Conservation (phyloP, 805 yeast species). For the Huiozyma sinensis region DNA sequence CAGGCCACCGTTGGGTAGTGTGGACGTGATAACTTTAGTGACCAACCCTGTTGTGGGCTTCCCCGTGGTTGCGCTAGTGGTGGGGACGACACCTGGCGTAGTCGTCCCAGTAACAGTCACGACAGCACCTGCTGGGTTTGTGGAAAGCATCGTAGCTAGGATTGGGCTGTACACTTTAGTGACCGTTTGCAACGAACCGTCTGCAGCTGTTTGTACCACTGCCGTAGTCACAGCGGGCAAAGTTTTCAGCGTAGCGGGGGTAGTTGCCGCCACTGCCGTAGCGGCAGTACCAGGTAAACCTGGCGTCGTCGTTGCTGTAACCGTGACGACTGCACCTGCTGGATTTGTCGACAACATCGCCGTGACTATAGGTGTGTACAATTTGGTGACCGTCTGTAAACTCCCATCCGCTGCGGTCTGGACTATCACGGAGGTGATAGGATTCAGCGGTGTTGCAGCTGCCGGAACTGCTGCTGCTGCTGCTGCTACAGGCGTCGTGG, state of each 20-base stretch:
- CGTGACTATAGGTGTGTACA: slow-evolving; percentile 20
- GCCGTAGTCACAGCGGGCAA: slow-evolving; percentile 11
- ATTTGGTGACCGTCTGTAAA: slow-evolving; percentile 7
- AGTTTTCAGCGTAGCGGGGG: slow-evolving; percentile 13
- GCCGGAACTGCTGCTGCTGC: slow-evolving; percentile 19
- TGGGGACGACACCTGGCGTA: background rate
- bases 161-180: slow-evolving; percentile 9
- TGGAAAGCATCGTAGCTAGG: background rate
- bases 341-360: slow-evolving; percentile 18
- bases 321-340: slow-evolving; percentile 16
- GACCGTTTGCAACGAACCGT: slow-evolving; percentile 7
- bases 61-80: background rate
- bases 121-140: slow-evolving; percentile 4
- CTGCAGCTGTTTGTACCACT: slow-evolving; percentile 15
- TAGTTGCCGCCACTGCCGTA: slow-evolving; percentile 8
- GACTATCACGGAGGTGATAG: slow-evolving; percentile 12
- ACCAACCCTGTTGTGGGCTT: background rate
- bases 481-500: slow-evolving; percentile 9
- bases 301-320: slow-evolving; percentile 5
- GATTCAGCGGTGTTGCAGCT: slow-evolving; percentile 24
- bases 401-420: slow-evolving; percentile 14
- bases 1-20: slow-evolving; percentile 2
- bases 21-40: slow-evolving; percentile 2
- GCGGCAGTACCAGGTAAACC: slow-evolving; percentile 13
- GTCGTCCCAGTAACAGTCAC: slow-evolving; percentile 5